These are phyloP conservation scores for Harringtonia lauricola DNA, from an alignment of 2,329 filamentous ascomycete species.

Conservation along the genomic window DNA sequence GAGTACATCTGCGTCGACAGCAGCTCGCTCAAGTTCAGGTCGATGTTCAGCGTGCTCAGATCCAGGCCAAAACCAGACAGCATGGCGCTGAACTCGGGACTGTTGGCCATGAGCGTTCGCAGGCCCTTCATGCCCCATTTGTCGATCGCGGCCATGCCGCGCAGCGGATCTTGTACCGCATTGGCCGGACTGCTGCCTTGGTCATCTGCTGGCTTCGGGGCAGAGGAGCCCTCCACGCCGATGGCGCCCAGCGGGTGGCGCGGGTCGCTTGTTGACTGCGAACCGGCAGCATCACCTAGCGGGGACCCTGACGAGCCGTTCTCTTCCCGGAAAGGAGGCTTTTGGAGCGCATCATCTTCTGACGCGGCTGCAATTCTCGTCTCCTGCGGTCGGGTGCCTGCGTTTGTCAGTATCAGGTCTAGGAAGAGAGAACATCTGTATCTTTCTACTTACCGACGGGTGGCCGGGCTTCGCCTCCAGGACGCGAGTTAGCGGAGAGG, in stretches of 20 bases:
- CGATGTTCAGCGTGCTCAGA: slow-evolving; percentile 43
- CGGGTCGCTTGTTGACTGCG: slow-evolving; percentile 19
- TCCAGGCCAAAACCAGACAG: slow-evolving; percentile 50
- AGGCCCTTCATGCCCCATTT: slow-evolving; percentile 57
- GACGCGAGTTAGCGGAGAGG: slow-evolving; percentile 46
- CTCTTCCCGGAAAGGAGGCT: slow-evolving; percentile 34
- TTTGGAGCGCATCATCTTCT: slow-evolving; percentile 36
- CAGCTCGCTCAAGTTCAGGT: slow-evolving; percentile 44
- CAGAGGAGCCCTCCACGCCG: slow-evolving; percentile 25
- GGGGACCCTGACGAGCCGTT: not conserved
- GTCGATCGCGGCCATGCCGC: slow-evolving; percentile 50
- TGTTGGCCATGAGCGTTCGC: slow-evolving; percentile 51
- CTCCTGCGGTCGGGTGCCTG: slow-evolving; percentile 33
- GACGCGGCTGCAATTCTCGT: slow-evolving; percentile 24
- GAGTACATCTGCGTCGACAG: slow-evolving; percentile 52
- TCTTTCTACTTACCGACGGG: slow-evolving; percentile 29
- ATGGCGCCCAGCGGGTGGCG: slow-evolving; percentile 35
- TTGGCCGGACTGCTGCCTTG: slow-evolving; percentile 25
- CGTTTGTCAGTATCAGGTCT: not conserved
- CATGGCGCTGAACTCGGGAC: slow-evolving; percentile 50
- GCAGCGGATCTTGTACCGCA: slow-evolving; percentile 44
- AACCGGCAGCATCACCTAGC: not conserved
- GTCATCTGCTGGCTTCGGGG: slow-evolving; percentile 26
- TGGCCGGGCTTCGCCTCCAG: slow-evolving; percentile 35
- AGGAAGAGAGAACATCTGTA: slow-evolving; percentile 18